These are phyloP conservation scores for Dictyostelium intermedium DNA, from an alignment of 78 protist genomes.

Conservation along the genomic window DNA sequence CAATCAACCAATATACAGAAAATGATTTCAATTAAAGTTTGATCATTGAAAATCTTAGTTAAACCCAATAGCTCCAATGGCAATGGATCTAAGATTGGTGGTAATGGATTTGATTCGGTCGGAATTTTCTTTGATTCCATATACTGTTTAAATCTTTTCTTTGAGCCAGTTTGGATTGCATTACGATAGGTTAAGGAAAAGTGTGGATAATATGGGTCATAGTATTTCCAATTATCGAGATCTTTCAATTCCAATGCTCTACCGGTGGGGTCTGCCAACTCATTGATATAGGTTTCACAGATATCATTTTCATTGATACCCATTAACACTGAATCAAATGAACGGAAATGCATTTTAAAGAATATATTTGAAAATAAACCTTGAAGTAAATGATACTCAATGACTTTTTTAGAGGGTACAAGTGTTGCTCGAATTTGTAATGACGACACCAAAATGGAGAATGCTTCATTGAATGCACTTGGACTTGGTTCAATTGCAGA, in stretches of 20 bases:
- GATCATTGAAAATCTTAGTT: constrained; percentile 17
- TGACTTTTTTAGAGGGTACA: constrained; percentile 23
- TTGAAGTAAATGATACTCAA: constrained; percentile 29
- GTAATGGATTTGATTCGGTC: constrained; percentile 34
- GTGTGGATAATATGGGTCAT: constrained; percentile 49
- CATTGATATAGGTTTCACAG: not conserved
- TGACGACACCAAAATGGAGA: constrained; percentile 25
- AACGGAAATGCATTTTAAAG: not conserved
- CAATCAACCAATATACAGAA: constrained; percentile 24
- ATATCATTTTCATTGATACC: not conserved
- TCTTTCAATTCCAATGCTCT: constrained; percentile 1
- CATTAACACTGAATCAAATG: not conserved
- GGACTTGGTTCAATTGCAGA: constrained; percentile 33
- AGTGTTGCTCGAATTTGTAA: constrained; percentile 35
- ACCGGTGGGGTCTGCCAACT: not conserved
- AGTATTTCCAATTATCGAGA: constrained; percentile 10
- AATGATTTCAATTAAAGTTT: constrained; percentile 49
- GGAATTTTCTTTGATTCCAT: constrained; percentile 4
- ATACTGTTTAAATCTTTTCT: constrained; percentile 4
- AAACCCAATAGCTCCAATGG: not conserved
- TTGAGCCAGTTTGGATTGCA: not conserved
- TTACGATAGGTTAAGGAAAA: constrained; percentile 19
- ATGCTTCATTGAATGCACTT: constrained; percentile 52
- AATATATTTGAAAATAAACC: constrained; percentile 22
- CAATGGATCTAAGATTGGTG: not conserved